phyloP scores from a whole-genome alignment of 805 yeast genomes.

The Lipomyces kockii region DNA sequence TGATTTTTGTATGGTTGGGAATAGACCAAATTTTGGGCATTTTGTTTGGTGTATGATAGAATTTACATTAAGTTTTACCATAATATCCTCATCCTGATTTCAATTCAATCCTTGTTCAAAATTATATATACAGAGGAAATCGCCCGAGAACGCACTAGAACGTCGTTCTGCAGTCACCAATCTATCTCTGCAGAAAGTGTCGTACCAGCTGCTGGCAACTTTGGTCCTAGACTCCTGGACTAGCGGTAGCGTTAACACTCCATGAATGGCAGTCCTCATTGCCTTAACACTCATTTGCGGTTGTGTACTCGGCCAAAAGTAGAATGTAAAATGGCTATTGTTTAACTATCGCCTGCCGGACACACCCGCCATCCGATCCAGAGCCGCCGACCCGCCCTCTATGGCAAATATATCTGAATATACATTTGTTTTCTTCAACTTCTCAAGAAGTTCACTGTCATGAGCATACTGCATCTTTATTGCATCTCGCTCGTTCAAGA shows the following conservation, averaged over 20 bases:
- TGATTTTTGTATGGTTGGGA: too few relatives aligned
- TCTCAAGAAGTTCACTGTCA: constrained; percentile 68
- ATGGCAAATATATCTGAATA: constrained; percentile 83
- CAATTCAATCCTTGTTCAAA: too few relatives aligned
- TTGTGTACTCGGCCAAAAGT: background rate
- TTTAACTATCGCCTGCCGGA: constrained; percentile 11
- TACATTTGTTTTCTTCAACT: constrained; percentile 75
- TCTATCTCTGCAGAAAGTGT: too few relatives aligned
- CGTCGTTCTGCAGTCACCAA: too few relatives aligned
- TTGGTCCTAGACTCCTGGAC: background rate
- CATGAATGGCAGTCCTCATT: background rate
- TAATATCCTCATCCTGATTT: too few relatives aligned
- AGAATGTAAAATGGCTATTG: background rate
- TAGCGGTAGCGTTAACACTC: background rate
- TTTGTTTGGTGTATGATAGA: background rate
- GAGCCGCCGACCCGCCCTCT: constrained; percentile 36
- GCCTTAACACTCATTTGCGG: background rate
- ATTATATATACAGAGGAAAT: background rate
- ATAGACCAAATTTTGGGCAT: background rate
- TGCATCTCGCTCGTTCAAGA: constrained; percentile 62
- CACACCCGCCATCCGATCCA: constrained; percentile 32
- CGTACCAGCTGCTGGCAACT: background rate
- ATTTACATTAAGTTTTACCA: background rate
- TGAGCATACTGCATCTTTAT: constrained; percentile 65
- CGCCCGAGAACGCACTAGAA: too few relatives aligned